These are phyloP conservation scores for Actinidia chinensis DNA, from an alignment of 179 eudicot genomes.

Conservation along the genomic window DNA sequence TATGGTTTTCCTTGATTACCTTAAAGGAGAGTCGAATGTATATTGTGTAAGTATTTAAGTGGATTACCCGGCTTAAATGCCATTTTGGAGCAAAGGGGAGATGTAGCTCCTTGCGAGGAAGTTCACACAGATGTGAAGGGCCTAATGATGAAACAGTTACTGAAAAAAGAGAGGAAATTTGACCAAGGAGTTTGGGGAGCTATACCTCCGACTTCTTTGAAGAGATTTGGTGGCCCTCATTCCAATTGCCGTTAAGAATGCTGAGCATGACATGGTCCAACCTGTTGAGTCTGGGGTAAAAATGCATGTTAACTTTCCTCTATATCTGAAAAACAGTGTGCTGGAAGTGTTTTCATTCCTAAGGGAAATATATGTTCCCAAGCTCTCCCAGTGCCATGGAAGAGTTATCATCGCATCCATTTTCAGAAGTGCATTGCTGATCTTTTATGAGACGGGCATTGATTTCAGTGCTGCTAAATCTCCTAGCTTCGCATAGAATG, in stretches of 20 bases:
- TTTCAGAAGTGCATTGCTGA: conserved; percentile 37
- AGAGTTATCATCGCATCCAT: conserved; percentile 23
- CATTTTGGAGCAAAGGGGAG: conserved; percentile 53
- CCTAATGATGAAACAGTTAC: conserved; percentile 24
- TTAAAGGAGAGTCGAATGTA: conserved; percentile 43
- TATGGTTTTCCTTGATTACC: conserved; percentile 30
- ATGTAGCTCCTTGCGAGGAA: conserved; percentile 35
- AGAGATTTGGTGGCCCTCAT: conserved; percentile 36
- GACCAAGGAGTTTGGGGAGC: conserved; percentile 41
- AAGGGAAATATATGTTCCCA: conserved; percentile 15
- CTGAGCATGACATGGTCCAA: conserved; percentile 10
- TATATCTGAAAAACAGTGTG: conserved; percentile 1
- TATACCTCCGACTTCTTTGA: conserved; percentile 29
- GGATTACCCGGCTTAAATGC: conserved; percentile 48
- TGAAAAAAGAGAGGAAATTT: conserved; percentile 30
- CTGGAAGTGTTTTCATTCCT: conserved; percentile 7
- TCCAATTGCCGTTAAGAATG: conserved; percentile 8
- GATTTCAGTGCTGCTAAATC: conserved; percentile 45
- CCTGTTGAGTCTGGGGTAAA: conserved; percentile 4
- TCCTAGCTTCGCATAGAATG: conserved; percentile 49
- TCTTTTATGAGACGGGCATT: conserved; percentile 39
- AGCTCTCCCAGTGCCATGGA: conserved; percentile 23
- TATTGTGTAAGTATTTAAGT: conserved; percentile 50
- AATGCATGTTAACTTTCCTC: conserved; percentile 20
- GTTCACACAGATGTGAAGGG: conserved; percentile 45